Percentiles rank a stretch among this genome's conserved stretches.
Evolutionary conservation across 768 basidiomycete species (phyloP).

Genomic region (Suillus subalutaceus): DNA sequence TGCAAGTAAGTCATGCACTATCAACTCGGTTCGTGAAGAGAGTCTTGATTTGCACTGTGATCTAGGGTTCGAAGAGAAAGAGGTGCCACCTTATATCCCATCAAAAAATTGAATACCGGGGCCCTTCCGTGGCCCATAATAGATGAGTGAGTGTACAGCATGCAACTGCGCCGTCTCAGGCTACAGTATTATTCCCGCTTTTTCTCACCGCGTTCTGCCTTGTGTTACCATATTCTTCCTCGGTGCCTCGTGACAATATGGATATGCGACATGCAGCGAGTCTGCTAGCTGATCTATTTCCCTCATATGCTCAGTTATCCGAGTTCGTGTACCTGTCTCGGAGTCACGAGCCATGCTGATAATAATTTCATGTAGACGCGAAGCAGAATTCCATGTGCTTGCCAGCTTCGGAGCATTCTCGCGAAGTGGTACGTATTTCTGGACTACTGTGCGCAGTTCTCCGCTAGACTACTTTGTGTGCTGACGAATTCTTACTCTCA

Average conservation of each 20-base stretch:
- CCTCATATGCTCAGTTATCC: background rate
- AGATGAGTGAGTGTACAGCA: constrained; percentile 5
- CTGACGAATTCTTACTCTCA: background rate
- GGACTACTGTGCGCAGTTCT: background rate
- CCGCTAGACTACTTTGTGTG: background rate
- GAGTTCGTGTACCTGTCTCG: too few relatives aligned
- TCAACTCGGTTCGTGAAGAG: constrained; percentile 1
- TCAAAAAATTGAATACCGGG: background rate
- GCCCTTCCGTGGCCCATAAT: background rate
- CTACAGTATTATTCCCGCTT: background rate
- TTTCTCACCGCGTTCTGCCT: constrained; percentile 12
- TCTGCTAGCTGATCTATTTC: background rate
- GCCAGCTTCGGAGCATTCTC: background rate
- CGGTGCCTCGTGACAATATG: constrained; percentile 13
- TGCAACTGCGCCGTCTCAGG: constrained; percentile 8
- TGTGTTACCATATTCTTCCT: constrained; percentile 8
- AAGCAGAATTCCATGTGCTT: background rate
- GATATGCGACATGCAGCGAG: background rate
- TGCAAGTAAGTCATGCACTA: constrained; percentile 1
- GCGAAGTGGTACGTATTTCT: background rate
- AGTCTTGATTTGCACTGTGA: background rate
- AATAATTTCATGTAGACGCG: background rate
- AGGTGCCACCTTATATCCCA: constrained; percentile 1
- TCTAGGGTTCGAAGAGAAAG: background rate
- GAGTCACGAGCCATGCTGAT: background rate